Evolutionary conservation across 2,329 filamentous ascomycete species (phyloP).

Genomic region (Claviceps monticola): DNA sequence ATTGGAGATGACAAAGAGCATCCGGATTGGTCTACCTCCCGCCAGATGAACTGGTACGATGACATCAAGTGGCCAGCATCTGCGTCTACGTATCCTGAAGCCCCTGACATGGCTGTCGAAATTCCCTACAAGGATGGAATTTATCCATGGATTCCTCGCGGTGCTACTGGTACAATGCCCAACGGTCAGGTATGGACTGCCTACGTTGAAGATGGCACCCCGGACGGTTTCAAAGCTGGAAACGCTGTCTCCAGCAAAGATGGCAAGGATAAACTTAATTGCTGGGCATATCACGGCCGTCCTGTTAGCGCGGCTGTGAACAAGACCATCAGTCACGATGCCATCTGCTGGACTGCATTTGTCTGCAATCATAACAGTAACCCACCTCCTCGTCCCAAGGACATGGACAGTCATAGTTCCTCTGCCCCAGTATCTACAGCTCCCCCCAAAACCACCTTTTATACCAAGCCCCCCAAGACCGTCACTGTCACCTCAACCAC

Average conservation of each 20-base stretch:
- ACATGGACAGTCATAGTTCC: constrained; percentile 23
- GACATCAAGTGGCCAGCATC: constrained; percentile 23
- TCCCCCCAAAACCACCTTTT: constrained; percentile 19
- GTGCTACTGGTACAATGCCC: constrained; percentile 23
- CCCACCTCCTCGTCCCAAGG: constrained; percentile 20
- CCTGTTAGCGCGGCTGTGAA: constrained; percentile 25
- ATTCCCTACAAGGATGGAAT: constrained; percentile 23
- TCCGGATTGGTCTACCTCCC: constrained; percentile 27
- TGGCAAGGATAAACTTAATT: constrained; percentile 24
- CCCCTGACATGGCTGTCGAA: constrained; percentile 25
- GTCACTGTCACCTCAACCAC: constrained; percentile 10
- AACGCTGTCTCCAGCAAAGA: constrained; percentile 26
- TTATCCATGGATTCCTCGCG: constrained; percentile 25
- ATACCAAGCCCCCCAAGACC: constrained; percentile 16
- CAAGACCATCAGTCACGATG: constrained; percentile 22
- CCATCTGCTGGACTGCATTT: constrained; percentile 27
- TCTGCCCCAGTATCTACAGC: constrained; percentile 18
- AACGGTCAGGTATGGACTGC: constrained; percentile 27
- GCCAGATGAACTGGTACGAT: constrained; percentile 30
- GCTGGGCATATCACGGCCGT: constrained; percentile 28
- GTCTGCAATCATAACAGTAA: constrained; percentile 24
- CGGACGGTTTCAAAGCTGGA: constrained; percentile 26
- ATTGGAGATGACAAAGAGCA: constrained; percentile 27
- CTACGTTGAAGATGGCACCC: constrained; percentile 27
- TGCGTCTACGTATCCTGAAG: constrained; percentile 20